Base-by-base conservation (phyloP, 1,284 basidiomycete species). In the Moniliella sp. region DNA sequence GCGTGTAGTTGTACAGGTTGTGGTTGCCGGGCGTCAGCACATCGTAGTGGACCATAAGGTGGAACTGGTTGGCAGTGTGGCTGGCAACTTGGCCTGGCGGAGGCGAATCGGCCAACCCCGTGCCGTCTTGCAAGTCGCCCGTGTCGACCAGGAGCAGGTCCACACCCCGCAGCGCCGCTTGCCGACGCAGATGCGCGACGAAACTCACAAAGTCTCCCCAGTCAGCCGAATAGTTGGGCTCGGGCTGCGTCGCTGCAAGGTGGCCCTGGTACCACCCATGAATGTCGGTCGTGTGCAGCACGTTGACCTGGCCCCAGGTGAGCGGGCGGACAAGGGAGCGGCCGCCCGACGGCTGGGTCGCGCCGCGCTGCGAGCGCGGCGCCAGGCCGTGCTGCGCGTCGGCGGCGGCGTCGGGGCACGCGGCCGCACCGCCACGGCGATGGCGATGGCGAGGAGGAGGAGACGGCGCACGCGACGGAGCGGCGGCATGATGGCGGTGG, bases 1-100 rank as follows among this genome's bases (percentile, higher is more conserved):
- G 70, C 3, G 64, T 67, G 53, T 81, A 82, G 40, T 71, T 67
- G 62, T 84, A 86, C 18, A 86, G 62, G 62, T 86, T 82, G 49
- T 86, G 81, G 49, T 86, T 86, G 50, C 83, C 82, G 37, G 84
- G 79, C 0, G 78, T 65, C 47, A 84, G 70, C 5, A 82, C 49
- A 53, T 88, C 83, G 52, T 82, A 86, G 0, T 76, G 73, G 16
- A 86, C 66, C 44, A 72, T 63, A 17, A 71, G 64, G 43, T 86
- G 68, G 35, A 57, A 39, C 33, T 55, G 41, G 28, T 57, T 46
- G 26, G 46, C 46, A 13, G 49, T 43, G 28, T 57, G 54, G 7
- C 49, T 51, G 14, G 52, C 45, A 3, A 50, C 45, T 10, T 45
- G 43, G 3, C 40, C 43, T 0, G 41, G 39, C 3, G 48, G 48